Conservation (phyloP, 2,329 filamentous ascomycete species). For the Meredithiella fracta region DNA sequence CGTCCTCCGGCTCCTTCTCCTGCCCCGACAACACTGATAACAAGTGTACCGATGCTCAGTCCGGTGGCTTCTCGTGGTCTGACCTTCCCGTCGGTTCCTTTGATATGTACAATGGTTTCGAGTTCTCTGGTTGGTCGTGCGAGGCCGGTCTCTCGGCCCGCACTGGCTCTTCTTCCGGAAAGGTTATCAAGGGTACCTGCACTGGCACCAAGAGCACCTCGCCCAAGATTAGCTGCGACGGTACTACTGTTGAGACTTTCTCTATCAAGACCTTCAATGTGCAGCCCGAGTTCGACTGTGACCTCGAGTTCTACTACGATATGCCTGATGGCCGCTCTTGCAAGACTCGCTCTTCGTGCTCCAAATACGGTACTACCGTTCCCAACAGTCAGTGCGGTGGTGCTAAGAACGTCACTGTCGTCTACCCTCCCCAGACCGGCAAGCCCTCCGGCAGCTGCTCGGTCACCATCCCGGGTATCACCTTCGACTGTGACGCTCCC, state of each 20-base stretch:
- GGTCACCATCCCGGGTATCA: conserved; percentile 57
- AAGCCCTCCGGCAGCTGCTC: conserved; percentile 44
- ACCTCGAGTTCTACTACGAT: conserved; percentile 70
- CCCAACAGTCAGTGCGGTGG: conserved; percentile 85
- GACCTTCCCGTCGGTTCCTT: conserved; percentile 46
- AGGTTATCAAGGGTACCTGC: conserved; percentile 45
- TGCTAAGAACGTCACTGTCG: conserved; percentile 63
- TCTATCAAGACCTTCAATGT: conserved; percentile 63
- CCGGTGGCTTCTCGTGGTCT: conserved; percentile 54
- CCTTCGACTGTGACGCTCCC: conserved; percentile 48
- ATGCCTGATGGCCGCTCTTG: conserved; percentile 73
- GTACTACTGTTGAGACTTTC: conserved; percentile 39
- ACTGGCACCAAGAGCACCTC: conserved; percentile 28
- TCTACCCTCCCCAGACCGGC: conserved; percentile 42
- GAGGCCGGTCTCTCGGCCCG: conserved; percentile 38
- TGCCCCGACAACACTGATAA: conserved; percentile 61
- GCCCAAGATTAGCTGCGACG: conserved; percentile 41
- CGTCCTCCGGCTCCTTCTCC: conserved; percentile 29
- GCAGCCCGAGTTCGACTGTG: conserved; percentile 55
- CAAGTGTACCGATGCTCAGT: conserved; percentile 55
- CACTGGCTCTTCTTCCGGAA: conserved; percentile 28
- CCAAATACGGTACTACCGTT: conserved; percentile 48
- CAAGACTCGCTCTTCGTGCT: conserved; percentile 60
- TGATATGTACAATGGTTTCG: conserved; percentile 51
- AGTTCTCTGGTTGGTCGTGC: conserved; percentile 59